phyloP scores from a whole-genome alignment of 148 eudicot species.

The Amaranthus cruentus region DNA sequence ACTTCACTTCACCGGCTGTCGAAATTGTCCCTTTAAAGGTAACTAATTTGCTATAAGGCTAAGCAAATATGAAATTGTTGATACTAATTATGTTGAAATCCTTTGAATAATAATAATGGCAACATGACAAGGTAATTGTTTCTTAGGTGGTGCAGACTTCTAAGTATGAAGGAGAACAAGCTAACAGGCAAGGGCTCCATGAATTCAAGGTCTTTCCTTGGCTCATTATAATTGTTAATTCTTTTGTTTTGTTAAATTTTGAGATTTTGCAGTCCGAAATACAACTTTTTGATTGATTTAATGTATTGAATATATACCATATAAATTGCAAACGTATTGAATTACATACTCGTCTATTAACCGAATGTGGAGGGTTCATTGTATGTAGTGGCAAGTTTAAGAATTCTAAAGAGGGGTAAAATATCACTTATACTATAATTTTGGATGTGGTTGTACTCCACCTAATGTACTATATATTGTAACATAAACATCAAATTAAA shows the following conservation, averaged over 20 bases:
- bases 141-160: constrained; percentile 45
- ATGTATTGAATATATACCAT: not conserved
- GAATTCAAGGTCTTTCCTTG: constrained; percentile 45
- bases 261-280: not conserved
- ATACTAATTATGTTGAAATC: not conserved
- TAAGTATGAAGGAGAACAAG: constrained; percentile 53
- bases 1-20: constrained; percentile 64
- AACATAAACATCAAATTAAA: too few species aligned
- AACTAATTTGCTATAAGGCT: constrained; percentile 6
- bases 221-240: not conserved
- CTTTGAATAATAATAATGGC: not conserved
- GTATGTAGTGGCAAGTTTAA: too few species aligned
- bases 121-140: not conserved
- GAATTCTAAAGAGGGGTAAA: too few species aligned
- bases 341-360: not conserved
- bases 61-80: not conserved
- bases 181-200: constrained; percentile 48
- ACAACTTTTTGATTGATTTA: not conserved
- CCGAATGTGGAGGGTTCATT: not conserved
- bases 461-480: too few species aligned
- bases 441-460: too few species aligned
- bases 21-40: constrained; percentile 75
- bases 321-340: too few species aligned
- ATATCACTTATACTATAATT: too few species aligned
- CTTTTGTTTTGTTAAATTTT: not conserved